Evolutionary conservation across 495 filamentous ascomycete species (phyloP), one percentile per base, ranked within the genome.

Genomic region (Glutinoglossum americanum): DNA sequence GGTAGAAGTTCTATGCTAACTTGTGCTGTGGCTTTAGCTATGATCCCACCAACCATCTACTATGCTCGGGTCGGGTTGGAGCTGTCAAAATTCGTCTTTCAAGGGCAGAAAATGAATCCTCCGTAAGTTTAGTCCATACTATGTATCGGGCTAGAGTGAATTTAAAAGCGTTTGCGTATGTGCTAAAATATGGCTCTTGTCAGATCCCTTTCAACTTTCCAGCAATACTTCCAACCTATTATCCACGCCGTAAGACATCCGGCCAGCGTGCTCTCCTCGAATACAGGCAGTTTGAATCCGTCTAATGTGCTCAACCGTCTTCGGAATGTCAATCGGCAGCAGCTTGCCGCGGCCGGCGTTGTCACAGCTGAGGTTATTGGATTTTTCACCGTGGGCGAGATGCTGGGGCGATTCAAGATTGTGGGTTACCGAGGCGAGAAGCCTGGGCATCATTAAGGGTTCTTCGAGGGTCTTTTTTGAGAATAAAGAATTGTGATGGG

Each of bases 351-450:
- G 25, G 80, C 72, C 56, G 85, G 83, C 66, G 84, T 99, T 56
- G 69, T 94, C 59, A 65, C 71, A 41, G 90, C 89, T 39, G 92
- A 99, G 74, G 77, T 87, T 54, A 70, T 99, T 59, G 92, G 92
- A 56, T 97, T 99, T 78, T 99, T 97, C 78, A 89, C 88, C 19
- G 79, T 99, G 25, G 92, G 92, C 59, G 88, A 96, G 78, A 97
- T 99, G 72, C 83, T 97, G 62, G 92, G 92, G 59, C 76, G 89
- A 58, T 75, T 88, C 71, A 95, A 97, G 81, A 67, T 99, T 60
- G 74, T 99, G 64, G 92, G 92, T 60, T 99, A 97, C 75, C 75
- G 80, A 68, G 87, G 86, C 64, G 77, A 84, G 62, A 62, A 68
- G 63, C 73, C 69, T 47, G 72, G 72, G 62, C 79, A 80, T 63